Conservation (phyloP, 345 rosid species). For the Hibiscus mutabilis region DNA sequence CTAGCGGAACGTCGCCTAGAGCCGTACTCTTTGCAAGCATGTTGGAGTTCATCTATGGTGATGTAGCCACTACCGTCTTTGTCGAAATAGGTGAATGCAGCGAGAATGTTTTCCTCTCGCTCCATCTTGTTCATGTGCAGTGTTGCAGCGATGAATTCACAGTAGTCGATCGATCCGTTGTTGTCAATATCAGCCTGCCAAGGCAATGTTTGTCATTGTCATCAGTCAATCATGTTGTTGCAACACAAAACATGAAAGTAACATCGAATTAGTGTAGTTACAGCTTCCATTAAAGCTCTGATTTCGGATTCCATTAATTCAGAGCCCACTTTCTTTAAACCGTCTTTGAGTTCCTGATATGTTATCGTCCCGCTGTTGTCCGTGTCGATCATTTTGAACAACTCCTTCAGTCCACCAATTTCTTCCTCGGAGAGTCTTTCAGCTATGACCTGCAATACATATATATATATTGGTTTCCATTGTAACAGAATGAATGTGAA, state of each 20-base stretch:
- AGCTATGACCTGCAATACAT: slow-evolving; percentile 69
- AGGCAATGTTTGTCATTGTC: not conserved
- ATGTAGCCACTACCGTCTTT: slow-evolving; percentile 90
- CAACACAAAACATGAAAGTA: no score
- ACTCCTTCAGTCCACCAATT: slow-evolving; percentile 85
- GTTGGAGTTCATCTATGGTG: slow-evolving; percentile 88
- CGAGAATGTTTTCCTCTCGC: slow-evolving; percentile 76
- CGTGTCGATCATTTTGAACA: slow-evolving; percentile 91
- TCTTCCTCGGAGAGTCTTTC: slow-evolving; percentile 98
- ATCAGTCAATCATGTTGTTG: slow-evolving; percentile 2
- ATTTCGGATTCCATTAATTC: slow-evolving; percentile 92
- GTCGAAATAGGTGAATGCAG: slow-evolving; percentile 85
- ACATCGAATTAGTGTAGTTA: slow-evolving; percentile 16
- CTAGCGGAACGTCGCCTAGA: slow-evolving; percentile 66
- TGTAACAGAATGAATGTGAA: slow-evolving; percentile 8
- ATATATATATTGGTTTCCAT: not conserved
- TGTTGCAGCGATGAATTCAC: slow-evolving; percentile 91
- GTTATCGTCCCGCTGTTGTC: slow-evolving; percentile 90
- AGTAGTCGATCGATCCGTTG: slow-evolving; percentile 81
- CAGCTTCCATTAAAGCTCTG: slow-evolving; percentile 88
- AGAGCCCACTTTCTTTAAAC: slow-evolving; percentile 79
- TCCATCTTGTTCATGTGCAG: slow-evolving; percentile 86
- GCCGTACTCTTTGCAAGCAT: slow-evolving; percentile 93
- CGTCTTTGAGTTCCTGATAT: slow-evolving; percentile 78
- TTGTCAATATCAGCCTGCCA: slow-evolving; percentile 92